Conservation (phyloP, 192 early-diverging fungal species). For the Kappamyces sp. region DNA sequence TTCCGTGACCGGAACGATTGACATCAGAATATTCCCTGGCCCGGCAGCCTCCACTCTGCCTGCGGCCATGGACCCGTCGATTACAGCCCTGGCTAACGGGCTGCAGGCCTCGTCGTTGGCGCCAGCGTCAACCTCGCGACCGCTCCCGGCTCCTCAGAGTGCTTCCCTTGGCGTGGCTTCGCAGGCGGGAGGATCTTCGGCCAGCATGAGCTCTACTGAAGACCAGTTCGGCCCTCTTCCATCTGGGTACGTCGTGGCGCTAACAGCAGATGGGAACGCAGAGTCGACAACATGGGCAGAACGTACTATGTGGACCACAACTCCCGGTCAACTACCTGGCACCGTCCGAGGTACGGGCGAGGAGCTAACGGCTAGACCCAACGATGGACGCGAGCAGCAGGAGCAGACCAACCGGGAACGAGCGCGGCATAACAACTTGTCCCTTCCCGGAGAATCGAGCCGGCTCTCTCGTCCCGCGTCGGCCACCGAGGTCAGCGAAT, state of each 20-base stretch:
- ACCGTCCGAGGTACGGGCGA: constrained; percentile 42
- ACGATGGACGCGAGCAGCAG: constrained; percentile 14
- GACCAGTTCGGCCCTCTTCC: constrained; percentile 53
- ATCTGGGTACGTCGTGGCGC: constrained; percentile 19
- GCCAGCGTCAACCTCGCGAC: constrained; percentile 1
- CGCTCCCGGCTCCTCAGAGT: neutral
- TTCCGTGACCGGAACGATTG: constrained; percentile 79
- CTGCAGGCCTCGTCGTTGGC: neutral
- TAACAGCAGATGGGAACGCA: constrained; percentile 81
- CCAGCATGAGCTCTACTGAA: constrained; percentile 42
- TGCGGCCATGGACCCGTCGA: neutral
- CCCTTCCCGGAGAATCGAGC: constrained; percentile 66
- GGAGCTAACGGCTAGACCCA: neutral
- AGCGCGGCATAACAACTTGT: constrained; percentile 72
- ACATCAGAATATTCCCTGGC: constrained; percentile 59
- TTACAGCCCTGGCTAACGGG: no score
- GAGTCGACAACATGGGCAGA: constrained; percentile 86
- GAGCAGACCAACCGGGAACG: constrained; percentile 67
- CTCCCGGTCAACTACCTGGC: constrained; percentile 93
- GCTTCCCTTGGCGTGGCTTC: constrained; percentile 14
- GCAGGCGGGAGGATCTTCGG: constrained; percentile 15
- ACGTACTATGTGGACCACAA: constrained; percentile 99
- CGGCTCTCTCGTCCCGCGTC: no score
- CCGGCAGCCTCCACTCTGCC: constrained; percentile 28
- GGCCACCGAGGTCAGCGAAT: no score